Base-by-base conservation (phyloP, 345 rosid species). In the Gynandropsis gynandra region DNA sequence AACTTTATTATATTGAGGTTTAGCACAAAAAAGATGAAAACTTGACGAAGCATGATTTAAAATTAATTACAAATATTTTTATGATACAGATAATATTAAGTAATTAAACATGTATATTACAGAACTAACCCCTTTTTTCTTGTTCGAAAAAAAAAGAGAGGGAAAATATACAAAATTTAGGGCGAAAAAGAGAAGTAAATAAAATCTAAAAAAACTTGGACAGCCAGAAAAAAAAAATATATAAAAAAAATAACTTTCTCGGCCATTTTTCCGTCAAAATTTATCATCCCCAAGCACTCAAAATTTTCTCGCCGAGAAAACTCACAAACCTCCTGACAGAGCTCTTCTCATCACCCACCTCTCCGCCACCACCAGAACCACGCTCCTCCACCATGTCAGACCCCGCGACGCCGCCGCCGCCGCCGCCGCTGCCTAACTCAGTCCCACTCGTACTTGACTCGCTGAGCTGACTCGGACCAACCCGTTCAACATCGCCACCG, bases 271-370 rank as follows among this genome's bases (percentile, higher is more conserved):
- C 41, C 42, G 4, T 20, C 42, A 48, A 55, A 54, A 43, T 20
- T 70, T 66, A 45, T 49, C 56, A 65, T 20, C 73, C 78, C 79
- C 83, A 83, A 60, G 75, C 82, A 40, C 83, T 75, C 87, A 85
- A 81, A 40, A 83, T 71, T 68, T 65, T 84, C 68, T 80, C 87
- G 40, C 89, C 96, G 31, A 87, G 70, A 51, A 76, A 87, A 56
- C 68, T 76, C 48, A 81, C 76, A 17, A 87, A 24, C 71, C 64
- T 44, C 47, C 71, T 70, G 24, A 80, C 67, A 0, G 80, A 56
- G 35, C 84, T 75, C 48, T 64, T 76, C 15, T 72, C 83, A 32
- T 59, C n/a, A n/a, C n/a, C 37, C 31, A 19, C 85, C 36, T 42
- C 67, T 16, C 29, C 29, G 29, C 54, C 70, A 33, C 52, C 64